Base-by-base conservation (phyloP, 257 asterid species). In the Solanum rostratum region DNA sequence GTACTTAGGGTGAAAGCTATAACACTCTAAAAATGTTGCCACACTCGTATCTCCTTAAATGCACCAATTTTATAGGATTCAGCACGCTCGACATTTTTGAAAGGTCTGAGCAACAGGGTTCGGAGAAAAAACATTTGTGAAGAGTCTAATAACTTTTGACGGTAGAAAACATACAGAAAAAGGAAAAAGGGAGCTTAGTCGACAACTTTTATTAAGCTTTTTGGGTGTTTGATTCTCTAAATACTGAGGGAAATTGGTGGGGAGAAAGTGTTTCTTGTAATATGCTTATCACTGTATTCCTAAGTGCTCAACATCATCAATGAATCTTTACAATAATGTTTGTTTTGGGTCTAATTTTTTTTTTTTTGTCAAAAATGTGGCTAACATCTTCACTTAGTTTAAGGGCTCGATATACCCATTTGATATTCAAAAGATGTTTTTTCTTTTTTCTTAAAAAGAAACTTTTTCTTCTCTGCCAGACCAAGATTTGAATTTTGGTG, bases 321-420 rank as follows among this genome's bases (percentile, higher is more conserved):
- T 54, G 81, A 59, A 24, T 87, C 88, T 88, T 85, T 88, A 71
- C 86, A 37, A 45, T 30, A 74, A 54, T 55, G 37, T 82, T 69
- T 52, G 30, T 74, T 74, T 81, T 83, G 45, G 57, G 57, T 82
- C 84, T 84, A 87, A 65, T 83, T 80, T 33, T 33, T 78, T 84
- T 83, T 80, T 33, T 33, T 78, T 84, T 90, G 92, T 87, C 89
- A 85, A 84, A 85, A 68, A 85, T 87, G 86, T 85, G 80, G 85
- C 89, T 84, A 87, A 90, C 92, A 87, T 29, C 45, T 83, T 82
- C 78, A 84, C 90, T 76, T 85, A 24, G 87, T 88, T 88, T 88
- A 88, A 76, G 85, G 87, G 65, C 55, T 50, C 57, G 46, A 27
- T 59, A 83, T 30, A 70, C 85, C 89, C 88, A 88, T 86, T 69